Conservation (phyloP, 371 early-diverging fungal species). For the Basidiobolus meristosporus region DNA sequence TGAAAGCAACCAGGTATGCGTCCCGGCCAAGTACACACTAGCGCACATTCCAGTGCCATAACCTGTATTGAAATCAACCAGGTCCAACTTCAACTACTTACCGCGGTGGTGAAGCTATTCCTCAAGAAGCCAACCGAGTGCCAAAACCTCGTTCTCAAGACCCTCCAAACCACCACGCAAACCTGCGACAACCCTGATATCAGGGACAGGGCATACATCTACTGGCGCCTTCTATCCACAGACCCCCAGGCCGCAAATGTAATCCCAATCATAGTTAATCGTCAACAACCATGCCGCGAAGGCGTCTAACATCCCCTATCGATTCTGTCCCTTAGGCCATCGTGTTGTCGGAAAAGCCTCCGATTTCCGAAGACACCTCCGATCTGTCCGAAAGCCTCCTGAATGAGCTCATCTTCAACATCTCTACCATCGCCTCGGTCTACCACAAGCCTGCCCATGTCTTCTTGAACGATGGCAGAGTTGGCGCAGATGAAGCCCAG, state of each 20-base stretch:
- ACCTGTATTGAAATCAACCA: conserved; percentile 4
- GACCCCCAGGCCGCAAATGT: conserved; percentile 74
- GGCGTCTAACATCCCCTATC: too few relatives aligned
- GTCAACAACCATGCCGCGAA: too few relatives aligned
- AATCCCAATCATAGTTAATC: not conserved
- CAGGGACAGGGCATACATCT: conserved; percentile 87
- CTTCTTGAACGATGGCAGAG: conserved; percentile 18
- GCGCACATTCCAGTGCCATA: not conserved
- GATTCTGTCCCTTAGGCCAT: conserved; percentile 22
- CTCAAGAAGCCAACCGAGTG: conserved; percentile 73
- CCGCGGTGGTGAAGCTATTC: conserved; percentile 80
- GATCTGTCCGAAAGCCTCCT: conserved; percentile 28
- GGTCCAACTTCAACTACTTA: conserved; percentile 75
- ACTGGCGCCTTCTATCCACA: conserved; percentile 88
- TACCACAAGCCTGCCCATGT: conserved; percentile 80
- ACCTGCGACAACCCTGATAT: conserved; percentile 89
- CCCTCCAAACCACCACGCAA: conserved; percentile 73
- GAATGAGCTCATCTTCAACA: conserved; percentile 71
- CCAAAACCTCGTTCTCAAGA: conserved; percentile 70
- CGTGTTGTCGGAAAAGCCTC: conserved; percentile 77
- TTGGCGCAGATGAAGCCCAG: conserved; percentile 6
- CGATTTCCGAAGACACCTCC: conserved; percentile 62
- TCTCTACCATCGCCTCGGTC: conserved; percentile 76
- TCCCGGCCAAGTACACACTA: not conserved
- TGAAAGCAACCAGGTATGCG: conserved; percentile 16